Conservation (phyloP, 2,329 filamentous ascomycete species). For the Phaeosphaeriaceae sp. region DNA sequence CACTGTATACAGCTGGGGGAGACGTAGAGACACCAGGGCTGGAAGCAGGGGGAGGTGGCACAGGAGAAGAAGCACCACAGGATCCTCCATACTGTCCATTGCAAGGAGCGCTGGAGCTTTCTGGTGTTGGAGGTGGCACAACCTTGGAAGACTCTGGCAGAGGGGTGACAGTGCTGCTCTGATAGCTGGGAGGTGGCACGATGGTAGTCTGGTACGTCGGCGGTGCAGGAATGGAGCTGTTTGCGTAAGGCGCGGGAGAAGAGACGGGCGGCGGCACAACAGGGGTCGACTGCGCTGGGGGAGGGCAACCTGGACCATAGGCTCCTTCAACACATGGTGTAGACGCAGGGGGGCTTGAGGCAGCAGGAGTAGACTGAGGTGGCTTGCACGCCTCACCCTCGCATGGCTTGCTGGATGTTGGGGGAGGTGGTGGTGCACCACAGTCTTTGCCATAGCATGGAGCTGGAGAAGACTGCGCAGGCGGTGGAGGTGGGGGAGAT, state of each 20-base stretch:
- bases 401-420: too few species aligned
- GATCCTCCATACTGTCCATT: conserved; percentile 22
- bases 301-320: conserved; percentile 1
- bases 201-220: conserved; percentile 8
- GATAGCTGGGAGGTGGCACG: conserved; percentile 8
- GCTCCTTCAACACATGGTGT: conserved; percentile 3
- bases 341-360: neutral
- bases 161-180: conserved; percentile 14
- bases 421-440: neutral
- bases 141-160: conserved; percentile 9
- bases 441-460: conserved; percentile 12
- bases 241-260: conserved; percentile 15
- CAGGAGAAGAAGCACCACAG: conserved; percentile 21
- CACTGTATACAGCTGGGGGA: neutral
- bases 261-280: conserved; percentile 10
- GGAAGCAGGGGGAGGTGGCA: conserved; percentile 10
- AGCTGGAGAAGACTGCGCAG: conserved; percentile 13
- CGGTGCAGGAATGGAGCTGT: conserved; percentile 24
- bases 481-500: conserved; percentile 12
- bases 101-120: conserved; percentile 11
- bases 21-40: conserved; percentile 7
- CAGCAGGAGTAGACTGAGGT: conserved; percentile 7
- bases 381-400: neutral
- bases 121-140: conserved; percentile 8
- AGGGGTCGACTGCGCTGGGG: conserved; percentile 12